Conservation (phyloP, 805 yeast species). For the Candida morakotiae region DNA sequence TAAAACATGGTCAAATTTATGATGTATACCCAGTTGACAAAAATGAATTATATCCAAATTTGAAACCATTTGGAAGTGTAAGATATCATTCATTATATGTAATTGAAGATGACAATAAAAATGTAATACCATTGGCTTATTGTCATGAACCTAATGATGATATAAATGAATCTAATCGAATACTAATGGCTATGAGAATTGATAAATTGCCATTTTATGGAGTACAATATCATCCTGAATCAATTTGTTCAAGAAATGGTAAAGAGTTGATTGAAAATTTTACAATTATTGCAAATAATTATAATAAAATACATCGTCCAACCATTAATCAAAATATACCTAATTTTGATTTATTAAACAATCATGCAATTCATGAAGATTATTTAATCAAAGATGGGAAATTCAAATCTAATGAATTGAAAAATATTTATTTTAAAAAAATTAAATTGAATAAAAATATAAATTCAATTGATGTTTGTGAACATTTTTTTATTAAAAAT, state of each 20-base stretch:
- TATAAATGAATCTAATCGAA: slow-evolving; percentile 14
- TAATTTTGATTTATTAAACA: slow-evolving; percentile 2
- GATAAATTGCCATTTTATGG: slow-evolving; percentile 68
- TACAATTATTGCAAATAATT: slow-evolving; percentile 42
- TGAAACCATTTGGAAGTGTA: slow-evolving; percentile 54
- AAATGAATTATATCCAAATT: slow-evolving; percentile 8
- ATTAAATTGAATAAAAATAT: slow-evolving; percentile 13
- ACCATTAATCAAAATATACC: background rate
- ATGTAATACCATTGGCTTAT: slow-evolving; percentile 57
- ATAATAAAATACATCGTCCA: slow-evolving; percentile 21
- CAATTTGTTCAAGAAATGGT: slow-evolving; percentile 78
- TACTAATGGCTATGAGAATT: slow-evolving; percentile 82
- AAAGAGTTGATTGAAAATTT: slow-evolving; percentile 57
- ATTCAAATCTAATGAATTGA: slow-evolving; percentile 4
- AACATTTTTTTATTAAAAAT: slow-evolving; percentile 24
- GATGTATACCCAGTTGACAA: slow-evolving; percentile 37
- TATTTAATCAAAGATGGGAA: slow-evolving; percentile 10
- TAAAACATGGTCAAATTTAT: slow-evolving; percentile 86
- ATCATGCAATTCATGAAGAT: slow-evolving; percentile 19
- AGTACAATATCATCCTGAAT: slow-evolving; percentile 97
- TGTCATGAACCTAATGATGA: slow-evolving; percentile 39
- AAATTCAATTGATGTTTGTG: slow-evolving; percentile 50
- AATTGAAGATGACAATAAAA: slow-evolving; percentile 19
- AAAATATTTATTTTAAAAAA: slow-evolving; percentile 12
- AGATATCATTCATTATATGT: slow-evolving; percentile 86